Conservation (phyloP, 768 basidiomycete genomes). For the Podaxis sp. region DNA sequence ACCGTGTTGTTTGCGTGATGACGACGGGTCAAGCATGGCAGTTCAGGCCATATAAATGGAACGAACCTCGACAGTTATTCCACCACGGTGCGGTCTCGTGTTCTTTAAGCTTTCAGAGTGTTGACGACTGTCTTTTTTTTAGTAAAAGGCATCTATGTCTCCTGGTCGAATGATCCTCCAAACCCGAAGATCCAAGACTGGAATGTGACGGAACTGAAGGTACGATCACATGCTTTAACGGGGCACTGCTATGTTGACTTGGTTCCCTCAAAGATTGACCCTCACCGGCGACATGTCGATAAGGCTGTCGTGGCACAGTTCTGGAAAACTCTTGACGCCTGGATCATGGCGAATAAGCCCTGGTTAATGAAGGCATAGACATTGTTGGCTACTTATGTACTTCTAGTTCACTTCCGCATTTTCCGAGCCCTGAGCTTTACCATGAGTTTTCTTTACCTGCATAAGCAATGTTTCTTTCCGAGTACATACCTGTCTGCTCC, state of each 20-base stretch:
- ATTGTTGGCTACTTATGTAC: neutral
- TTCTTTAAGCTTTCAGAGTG: neutral
- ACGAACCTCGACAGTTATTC: constrained; percentile 87
- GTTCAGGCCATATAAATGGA: constrained; percentile 96
- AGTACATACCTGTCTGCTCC: no score
- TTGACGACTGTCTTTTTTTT: neutral
- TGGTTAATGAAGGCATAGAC: constrained; percentile 51
- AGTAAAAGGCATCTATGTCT: constrained; percentile 96
- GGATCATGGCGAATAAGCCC: constrained; percentile 81
- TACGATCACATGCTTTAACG: constrained; percentile 27
- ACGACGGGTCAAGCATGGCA: constrained; percentile 99
- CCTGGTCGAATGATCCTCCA: constrained; percentile 91
- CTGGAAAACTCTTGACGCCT: constrained; percentile 89
- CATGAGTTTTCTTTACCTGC: no score
- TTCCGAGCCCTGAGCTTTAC: neutral
- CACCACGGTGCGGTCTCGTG: constrained; percentile 68
- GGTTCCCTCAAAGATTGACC: constrained; percentile 69
- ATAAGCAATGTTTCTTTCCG: no score
- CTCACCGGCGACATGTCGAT: constrained; percentile 86
- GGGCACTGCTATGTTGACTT: neutral
- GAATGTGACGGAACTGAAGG: constrained; percentile 96
- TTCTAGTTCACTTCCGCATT: neutral
- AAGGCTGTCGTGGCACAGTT: constrained; percentile 94
- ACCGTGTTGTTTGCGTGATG: constrained; percentile 95
- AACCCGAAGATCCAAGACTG: constrained; percentile 91